Evolutionary conservation across 2,329 filamentous ascomycete genomes (phyloP).

Genomic region (Pseudocercospora ulei): DNA sequence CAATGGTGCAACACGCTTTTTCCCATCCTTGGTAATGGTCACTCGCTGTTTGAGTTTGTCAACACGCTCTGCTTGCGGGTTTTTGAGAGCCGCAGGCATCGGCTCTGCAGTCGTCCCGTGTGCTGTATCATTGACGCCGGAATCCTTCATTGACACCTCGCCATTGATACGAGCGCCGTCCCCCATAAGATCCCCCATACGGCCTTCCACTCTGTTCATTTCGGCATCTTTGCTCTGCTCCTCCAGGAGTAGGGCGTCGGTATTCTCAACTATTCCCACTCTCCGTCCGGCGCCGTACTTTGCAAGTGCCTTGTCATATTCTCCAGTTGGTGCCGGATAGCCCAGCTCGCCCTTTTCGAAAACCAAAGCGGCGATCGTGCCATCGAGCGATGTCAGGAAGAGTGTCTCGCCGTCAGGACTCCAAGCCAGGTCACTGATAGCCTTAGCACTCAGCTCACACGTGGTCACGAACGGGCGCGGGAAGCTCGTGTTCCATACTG

Average conservation of each 20-base stretch:
- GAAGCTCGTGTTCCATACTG: conserved; percentile 95
- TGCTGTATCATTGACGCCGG: conserved; percentile 18
- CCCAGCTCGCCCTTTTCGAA: conserved; percentile 85
- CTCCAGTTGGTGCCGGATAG: conserved; percentile 72
- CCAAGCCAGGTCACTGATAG: conserved; percentile 91
- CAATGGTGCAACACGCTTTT: conserved; percentile 86
- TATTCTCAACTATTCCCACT: conserved; percentile 85
- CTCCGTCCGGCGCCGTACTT: conserved; percentile 85
- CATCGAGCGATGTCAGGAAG: conserved; percentile 80
- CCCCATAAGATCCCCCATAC: conserved; percentile 98
- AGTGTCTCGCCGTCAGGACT: conserved; percentile 80
- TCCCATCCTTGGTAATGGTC: conserved; percentile 91
- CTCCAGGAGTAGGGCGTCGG: conserved; percentile 77
- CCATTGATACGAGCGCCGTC: conserved; percentile 47
- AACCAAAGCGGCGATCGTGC: conserved; percentile 68
- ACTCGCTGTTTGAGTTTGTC: conserved; percentile 78
- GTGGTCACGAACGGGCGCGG: conserved; percentile 82
- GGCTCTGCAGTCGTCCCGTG: conserved; percentile 24
- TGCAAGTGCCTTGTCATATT: conserved; percentile 85
- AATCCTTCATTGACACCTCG: conserved; percentile 40
- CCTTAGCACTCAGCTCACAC: conserved; percentile 79
- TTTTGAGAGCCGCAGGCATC: conserved; percentile 37
- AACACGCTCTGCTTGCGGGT: conserved; percentile 51
- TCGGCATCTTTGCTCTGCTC: conserved; percentile 82
- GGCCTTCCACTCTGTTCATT: conserved; percentile 75